phyloP scores from a whole-genome alignment of 2,329 filamentous ascomycete species.

The Phaeosphaeria sp. region DNA sequence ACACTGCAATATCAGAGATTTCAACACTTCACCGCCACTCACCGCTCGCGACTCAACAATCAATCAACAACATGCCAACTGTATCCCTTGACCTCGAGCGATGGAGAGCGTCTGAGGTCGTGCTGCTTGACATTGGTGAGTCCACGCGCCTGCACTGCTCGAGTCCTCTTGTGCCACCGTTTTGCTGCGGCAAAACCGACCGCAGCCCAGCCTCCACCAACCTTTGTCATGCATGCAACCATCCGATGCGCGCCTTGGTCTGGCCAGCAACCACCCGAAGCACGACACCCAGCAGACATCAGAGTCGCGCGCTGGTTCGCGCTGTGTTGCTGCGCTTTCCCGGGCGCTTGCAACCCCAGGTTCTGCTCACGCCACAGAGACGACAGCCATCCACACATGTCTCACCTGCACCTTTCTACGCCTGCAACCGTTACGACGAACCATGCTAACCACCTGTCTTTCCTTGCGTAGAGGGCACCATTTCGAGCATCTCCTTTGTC shows the following conservation, averaged over 20 bases:
- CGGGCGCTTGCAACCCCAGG: constrained; percentile 34
- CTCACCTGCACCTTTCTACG: constrained; percentile 11
- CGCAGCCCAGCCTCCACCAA: constrained; percentile 22
- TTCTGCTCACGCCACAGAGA: constrained; percentile 37
- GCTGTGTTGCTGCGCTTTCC: constrained; percentile 21
- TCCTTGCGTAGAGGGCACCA: constrained; percentile 71
- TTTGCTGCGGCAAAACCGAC: constrained; percentile 16
- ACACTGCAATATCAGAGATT: constrained; percentile 26
- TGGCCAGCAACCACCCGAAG: constrained; percentile 24
- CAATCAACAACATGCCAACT: constrained; percentile 31
- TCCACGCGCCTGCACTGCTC: constrained; percentile 23
- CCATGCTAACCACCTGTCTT: constrained; percentile 34
- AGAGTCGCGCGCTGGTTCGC: constrained; percentile 16
- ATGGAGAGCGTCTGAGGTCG: constrained; percentile 51
- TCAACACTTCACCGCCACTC: constrained; percentile 42
- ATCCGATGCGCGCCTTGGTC: constrained; percentile 16
- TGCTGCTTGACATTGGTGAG: constrained; percentile 67
- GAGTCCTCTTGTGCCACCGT: constrained; percentile 15
- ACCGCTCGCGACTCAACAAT: constrained; percentile 33
- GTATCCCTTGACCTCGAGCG: constrained; percentile 34
- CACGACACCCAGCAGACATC: constrained; percentile 20
- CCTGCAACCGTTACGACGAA: constrained; percentile 23
- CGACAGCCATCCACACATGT: constrained; percentile 25
- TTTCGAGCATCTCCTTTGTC: constrained; percentile 84
- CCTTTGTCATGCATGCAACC: constrained; percentile 14